A percentile compares a stretch with the other conserved stretches of the same genome.
These are phyloP conservation scores for Hippophae tibetana DNA, from an alignment of 306 rosid species.

Conservation along the genomic window DNA sequence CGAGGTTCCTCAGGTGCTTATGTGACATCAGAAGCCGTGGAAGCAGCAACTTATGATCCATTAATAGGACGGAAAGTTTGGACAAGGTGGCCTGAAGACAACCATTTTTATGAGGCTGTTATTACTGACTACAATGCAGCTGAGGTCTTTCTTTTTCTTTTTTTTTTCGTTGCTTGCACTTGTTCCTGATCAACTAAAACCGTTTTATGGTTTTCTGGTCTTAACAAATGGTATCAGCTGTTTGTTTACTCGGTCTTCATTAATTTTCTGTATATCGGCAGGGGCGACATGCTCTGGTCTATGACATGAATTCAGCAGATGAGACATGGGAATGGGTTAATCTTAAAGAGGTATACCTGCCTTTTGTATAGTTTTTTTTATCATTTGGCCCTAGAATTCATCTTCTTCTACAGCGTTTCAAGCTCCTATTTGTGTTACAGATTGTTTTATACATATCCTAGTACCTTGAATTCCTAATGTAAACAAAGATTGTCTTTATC, in stretches of 20 bases:
- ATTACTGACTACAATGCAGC: slow-evolving; percentile 30
- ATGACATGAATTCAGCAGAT: slow-evolving; percentile 36
- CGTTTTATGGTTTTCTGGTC: no score
- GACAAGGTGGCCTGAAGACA: slow-evolving; percentile 53
- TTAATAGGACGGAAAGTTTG: slow-evolving; percentile 46
- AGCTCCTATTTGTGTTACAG: background rate
- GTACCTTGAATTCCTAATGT: no score
- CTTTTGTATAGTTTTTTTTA: background rate
- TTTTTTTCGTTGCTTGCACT: background rate
- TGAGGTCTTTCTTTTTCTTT: slow-evolving; percentile 16
- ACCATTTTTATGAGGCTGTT: slow-evolving; percentile 43
- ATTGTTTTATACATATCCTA: no score
- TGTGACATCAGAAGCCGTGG: slow-evolving; percentile 27
- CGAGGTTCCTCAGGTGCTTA: slow-evolving; percentile 33
- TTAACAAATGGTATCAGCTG: no score
- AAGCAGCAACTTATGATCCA: slow-evolving; percentile 21
- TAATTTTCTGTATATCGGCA: slow-evolving; percentile 9
- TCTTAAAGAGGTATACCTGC: slow-evolving; percentile 40
- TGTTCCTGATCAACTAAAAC: background rate
- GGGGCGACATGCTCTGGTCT: slow-evolving; percentile 51
- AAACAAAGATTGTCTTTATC: no score
- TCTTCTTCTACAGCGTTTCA: background rate
- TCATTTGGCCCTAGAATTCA: background rate
- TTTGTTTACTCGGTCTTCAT: background rate
- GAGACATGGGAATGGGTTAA: slow-evolving; percentile 66